Conservation (phyloP, 768 basidiomycete species). For the Chalciporus sphaerocephalus region DNA sequence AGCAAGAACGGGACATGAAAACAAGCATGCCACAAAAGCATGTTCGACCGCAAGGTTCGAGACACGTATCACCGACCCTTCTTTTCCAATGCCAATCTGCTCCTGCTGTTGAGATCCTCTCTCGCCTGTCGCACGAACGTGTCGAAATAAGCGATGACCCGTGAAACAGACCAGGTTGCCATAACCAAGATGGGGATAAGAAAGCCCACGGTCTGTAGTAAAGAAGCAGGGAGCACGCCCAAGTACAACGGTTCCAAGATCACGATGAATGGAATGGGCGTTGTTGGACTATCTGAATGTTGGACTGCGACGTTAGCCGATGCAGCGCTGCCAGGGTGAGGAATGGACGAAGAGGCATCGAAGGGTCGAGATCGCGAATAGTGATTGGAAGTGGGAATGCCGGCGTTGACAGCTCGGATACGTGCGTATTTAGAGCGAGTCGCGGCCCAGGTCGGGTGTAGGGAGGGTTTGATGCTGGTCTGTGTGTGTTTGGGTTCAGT, state of each 20-base stretch:
- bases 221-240: slow-evolving; percentile 54
- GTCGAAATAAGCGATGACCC: slow-evolving; percentile 19
- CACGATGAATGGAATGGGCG: slow-evolving; percentile 48
- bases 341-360: neutral
- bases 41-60: slow-evolving; percentile 17
- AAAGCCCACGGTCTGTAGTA: slow-evolving; percentile 34
- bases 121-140: slow-evolving; percentile 22
- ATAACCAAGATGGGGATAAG: slow-evolving; percentile 28
- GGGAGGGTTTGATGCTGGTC: neutral
- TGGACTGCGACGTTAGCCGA: slow-evolving; percentile 11
- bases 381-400: slow-evolving; percentile 42
- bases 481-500: slow-evolving; percentile 1
- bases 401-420: slow-evolving; percentile 49
- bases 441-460: slow-evolving; percentile 6
- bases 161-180: slow-evolving; percentile 19
- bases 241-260: slow-evolving; percentile 56
- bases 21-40: slow-evolving; percentile 23
- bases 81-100: neutral
- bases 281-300: slow-evolving; percentile 4
- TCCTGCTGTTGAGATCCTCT: slow-evolving; percentile 13
- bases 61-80: slow-evolving; percentile 22
- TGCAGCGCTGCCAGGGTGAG: slow-evolving; percentile 6
- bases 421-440: slow-evolving; percentile 53
- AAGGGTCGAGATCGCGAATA: slow-evolving; percentile 4
- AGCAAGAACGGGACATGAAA: neutral